phyloP scores from a whole-genome alignment of 805 yeast species.

The Hanseniaspora guilliermondii region DNA sequence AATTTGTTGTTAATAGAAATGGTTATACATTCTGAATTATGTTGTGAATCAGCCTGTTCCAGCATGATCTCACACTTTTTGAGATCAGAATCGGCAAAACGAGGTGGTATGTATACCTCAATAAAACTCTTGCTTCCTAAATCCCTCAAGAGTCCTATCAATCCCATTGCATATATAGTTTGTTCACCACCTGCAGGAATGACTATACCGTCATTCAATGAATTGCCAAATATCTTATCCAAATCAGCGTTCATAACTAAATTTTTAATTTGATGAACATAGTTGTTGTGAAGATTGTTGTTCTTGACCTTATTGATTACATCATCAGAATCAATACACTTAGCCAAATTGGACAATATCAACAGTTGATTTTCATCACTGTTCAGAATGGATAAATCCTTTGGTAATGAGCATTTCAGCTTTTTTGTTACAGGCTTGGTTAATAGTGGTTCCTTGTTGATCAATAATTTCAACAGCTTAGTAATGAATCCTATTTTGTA shows the following conservation, averaged over 20 bases:
- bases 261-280: neutral
- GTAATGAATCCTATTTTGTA: neutral
- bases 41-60: constrained; percentile 42
- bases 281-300: neutral
- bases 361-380: neutral
- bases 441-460: neutral
- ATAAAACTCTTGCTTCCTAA: constrained; percentile 61
- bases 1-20: neutral
- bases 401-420: neutral
- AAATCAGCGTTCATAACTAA: neutral
- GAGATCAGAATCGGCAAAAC: constrained; percentile 28
- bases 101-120: constrained; percentile 66
- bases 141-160: constrained; percentile 44
- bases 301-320: constrained; percentile 1
- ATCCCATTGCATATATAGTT: constrained; percentile 48
- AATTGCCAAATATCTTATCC: neutral
- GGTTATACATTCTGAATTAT: constrained; percentile 17
- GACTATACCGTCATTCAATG: constrained; percentile 47
- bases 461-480: neutral
- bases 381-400: neutral
- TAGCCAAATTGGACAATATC: neutral
- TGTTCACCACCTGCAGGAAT: constrained; percentile 63
- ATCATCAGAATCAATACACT: neutral
- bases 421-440: neutral
- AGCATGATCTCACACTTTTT: constrained; percentile 30